Conservation (phyloP, 1,284 basidiomycete species). For the Malassezia obtusa region DNA sequence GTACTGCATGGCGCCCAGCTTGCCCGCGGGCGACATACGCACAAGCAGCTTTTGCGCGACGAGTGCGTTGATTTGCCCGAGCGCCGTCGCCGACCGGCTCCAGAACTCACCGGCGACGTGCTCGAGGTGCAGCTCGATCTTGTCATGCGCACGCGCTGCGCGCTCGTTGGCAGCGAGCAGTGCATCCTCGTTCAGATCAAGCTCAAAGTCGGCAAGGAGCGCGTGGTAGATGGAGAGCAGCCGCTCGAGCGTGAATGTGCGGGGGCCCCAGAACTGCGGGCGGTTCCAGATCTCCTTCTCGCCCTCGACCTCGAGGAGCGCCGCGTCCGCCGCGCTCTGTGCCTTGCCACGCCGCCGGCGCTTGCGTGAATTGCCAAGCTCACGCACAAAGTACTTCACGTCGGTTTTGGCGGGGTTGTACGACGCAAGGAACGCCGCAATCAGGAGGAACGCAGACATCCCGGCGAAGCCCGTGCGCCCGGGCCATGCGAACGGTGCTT, state of each 20-base stretch:
- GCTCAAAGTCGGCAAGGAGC: slow-evolving; percentile 59
- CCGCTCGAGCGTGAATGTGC: slow-evolving; percentile 69
- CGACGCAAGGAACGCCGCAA: slow-evolving; percentile 74
- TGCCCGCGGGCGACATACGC: slow-evolving; percentile 16
- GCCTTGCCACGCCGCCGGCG: slow-evolving; percentile 14
- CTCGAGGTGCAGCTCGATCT: slow-evolving; percentile 8
- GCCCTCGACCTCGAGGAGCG: slow-evolving; percentile 12
- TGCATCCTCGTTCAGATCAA: slow-evolving; percentile 17
- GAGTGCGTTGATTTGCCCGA: slow-evolving; percentile 12
- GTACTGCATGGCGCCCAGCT: slow-evolving; percentile 16
- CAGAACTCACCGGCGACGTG: slow-evolving; percentile 19
- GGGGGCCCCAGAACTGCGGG: slow-evolving; percentile 69
- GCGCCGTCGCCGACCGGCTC: slow-evolving; percentile 12
- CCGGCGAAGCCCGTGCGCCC: slow-evolving; percentile 17
- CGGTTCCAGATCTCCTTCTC: slow-evolving; percentile 56
- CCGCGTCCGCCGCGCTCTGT: slow-evolving; percentile 16
- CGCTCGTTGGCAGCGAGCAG: slow-evolving; percentile 12
- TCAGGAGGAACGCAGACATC: slow-evolving; percentile 59
- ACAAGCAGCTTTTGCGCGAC: slow-evolving; percentile 13
- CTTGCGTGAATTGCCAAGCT: slow-evolving; percentile 24
- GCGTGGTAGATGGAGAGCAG: slow-evolving; percentile 72
- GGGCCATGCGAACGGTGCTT: neutral
- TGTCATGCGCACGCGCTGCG: slow-evolving; percentile 4
- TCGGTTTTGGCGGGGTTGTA: slow-evolving; percentile 76
- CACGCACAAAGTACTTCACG: slow-evolving; percentile 49